phyloP scores from a whole-genome alignment of 148 eudicot species.

The Chenopodium berlandieri region DNA sequence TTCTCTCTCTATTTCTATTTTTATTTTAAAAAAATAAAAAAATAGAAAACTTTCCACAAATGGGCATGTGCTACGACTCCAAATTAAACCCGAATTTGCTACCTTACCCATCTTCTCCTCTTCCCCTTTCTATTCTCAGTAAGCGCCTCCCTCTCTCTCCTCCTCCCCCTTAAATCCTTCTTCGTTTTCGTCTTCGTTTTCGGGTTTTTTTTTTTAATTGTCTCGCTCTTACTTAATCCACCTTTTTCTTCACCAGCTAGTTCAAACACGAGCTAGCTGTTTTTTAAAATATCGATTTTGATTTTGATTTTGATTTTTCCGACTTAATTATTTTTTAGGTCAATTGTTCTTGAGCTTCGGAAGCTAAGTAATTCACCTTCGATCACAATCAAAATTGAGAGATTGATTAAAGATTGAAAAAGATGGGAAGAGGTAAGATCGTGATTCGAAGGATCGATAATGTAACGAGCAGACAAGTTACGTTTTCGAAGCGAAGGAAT shows the following conservation, averaged over 20 bases:
- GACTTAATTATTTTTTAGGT: no score
- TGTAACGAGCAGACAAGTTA: slow-evolving; percentile 60
- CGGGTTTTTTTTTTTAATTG: not conserved
- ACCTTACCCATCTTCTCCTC: not conserved
- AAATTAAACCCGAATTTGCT: slow-evolving; percentile 6
- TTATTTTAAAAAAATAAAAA: not conserved
- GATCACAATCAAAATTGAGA: no score
- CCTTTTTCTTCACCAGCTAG: no score
- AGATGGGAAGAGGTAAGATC: slow-evolving; percentile 66
- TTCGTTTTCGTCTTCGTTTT: not conserved
- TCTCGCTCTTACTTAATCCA: no score
- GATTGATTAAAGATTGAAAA: no score
- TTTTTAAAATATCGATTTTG: no score
- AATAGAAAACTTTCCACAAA: slow-evolving; percentile 29
- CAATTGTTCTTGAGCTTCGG: no score
- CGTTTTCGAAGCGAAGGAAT: slow-evolving; percentile 55
- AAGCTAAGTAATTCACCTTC: not conserved
- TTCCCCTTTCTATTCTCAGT: slow-evolving; percentile 31
- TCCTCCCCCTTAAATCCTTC: slow-evolving; percentile 16
- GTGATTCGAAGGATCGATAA: slow-evolving; percentile 63
- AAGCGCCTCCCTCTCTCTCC: slow-evolving; percentile 11
- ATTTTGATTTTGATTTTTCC: no score
- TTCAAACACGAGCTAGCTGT: no score
- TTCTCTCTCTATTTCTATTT: not conserved
- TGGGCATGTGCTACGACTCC: slow-evolving; percentile 26